A percentile compares a stretch with the other conserved stretches of the same genome.
Conservation (phyloP, 2,329 filamentous ascomycete genomes). For the Aspergillus udagawae region DNA sequence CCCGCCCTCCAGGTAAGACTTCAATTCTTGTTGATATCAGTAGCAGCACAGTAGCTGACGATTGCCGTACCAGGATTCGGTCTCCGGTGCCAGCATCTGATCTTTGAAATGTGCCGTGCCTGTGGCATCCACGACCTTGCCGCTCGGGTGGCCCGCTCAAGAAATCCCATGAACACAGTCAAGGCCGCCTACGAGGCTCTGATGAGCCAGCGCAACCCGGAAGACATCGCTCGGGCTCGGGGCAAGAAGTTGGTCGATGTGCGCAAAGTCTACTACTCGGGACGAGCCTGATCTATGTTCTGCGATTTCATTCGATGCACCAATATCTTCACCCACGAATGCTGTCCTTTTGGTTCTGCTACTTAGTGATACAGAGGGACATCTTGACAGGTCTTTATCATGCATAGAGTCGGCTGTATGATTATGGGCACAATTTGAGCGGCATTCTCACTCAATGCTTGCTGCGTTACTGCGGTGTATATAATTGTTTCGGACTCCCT, state of each 20-base stretch:
- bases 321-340: constrained; percentile 12
- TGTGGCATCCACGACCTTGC: constrained; percentile 84
- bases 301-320: constrained; percentile 5
- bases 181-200: constrained; percentile 86
- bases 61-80: constrained; percentile 68
- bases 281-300: constrained; percentile 52
- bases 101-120: constrained; percentile 89
- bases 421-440: constrained; percentile 10
- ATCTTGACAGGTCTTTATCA: constrained; percentile 3
- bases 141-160: constrained; percentile 74
- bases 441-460: constrained; percentile 1
- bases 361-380: constrained; percentile 4
- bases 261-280: constrained; percentile 94
- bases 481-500: constrained; percentile 12
- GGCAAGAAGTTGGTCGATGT: constrained; percentile 96
- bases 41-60: constrained; percentile 5
- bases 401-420: constrained; percentile 14
- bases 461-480: constrained; percentile 18
- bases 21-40: constrained; percentile 1
- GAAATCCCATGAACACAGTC: constrained; percentile 97
- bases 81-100: constrained; percentile 81
- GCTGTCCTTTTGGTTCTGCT: constrained; percentile 24
- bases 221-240: constrained; percentile 81
- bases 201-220: constrained; percentile 76
- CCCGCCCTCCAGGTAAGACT: constrained; percentile 78